Conservation (phyloP, 208 protist species). For the Crithidia mellificae region DNA sequence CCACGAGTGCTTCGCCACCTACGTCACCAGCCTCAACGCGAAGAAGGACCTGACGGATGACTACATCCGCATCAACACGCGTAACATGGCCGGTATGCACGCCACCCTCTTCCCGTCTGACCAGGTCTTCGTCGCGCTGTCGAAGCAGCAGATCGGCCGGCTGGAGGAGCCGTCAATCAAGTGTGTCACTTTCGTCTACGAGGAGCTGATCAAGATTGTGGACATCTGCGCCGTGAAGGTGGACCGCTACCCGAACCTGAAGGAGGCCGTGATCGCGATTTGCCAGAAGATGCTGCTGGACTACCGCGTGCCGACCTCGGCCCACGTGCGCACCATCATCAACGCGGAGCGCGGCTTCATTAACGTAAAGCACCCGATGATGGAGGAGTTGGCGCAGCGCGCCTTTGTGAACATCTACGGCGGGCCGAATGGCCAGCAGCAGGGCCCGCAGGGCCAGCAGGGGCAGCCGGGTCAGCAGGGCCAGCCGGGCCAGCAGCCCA, state of each 20-base stretch:
- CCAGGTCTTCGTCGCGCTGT: constrained; percentile 95
- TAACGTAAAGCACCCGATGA: constrained; percentile 94
- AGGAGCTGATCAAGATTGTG: constrained; percentile 95
- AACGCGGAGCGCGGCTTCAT: constrained; percentile 96
- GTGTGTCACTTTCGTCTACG: constrained; percentile 96
- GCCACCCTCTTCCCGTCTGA: constrained; percentile 97
- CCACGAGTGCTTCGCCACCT: constrained; percentile 91
- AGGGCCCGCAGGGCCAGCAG: constrained; percentile 5
- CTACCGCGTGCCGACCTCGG: constrained; percentile 76
- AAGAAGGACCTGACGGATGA: constrained; percentile 92
- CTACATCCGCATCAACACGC: constrained; percentile 96
- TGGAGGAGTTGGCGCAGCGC: constrained; percentile 81
- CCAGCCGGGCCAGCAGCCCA: constrained; percentile 10
- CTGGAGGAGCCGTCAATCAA: constrained; percentile 94
- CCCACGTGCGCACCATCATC: constrained; percentile 94
- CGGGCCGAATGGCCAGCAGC: constrained; percentile 10
- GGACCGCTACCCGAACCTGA: constrained; percentile 91
- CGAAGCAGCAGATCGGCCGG: constrained; percentile 93
- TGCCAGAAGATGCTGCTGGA: constrained; percentile 84
- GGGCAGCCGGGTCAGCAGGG: constrained; percentile 3
- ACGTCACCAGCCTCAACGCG: constrained; percentile 87
- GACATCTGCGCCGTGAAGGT: constrained; percentile 73
- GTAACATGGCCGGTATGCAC: constrained; percentile 96
- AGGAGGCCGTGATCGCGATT: constrained; percentile 82
- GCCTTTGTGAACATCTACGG: constrained; percentile 84